phyloP scores from a whole-genome alignment of 352 stramenopile genomes.

The Phytopythium sindhum region DNA sequence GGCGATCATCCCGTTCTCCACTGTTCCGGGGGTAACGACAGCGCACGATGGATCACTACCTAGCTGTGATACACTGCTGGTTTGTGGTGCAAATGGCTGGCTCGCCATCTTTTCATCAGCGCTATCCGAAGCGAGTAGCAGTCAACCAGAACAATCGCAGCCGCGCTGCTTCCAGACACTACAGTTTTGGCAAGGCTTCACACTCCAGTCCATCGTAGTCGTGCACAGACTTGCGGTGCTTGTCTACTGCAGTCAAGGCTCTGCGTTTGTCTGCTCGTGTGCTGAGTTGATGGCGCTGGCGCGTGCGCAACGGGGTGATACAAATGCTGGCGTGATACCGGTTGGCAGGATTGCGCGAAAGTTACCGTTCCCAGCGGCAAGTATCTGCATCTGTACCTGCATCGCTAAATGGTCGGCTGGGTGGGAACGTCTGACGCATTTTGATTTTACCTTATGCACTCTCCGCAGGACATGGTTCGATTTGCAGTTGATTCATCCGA shows the following conservation, averaged over 20 bases:
- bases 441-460: not conserved
- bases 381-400: not conserved
- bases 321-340: not conserved
- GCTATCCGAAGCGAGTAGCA: not conserved
- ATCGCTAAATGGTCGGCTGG: not conserved
- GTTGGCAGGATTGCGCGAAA: constrained; percentile 8
- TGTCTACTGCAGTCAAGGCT: constrained; percentile 29
- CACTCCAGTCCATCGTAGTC: constrained; percentile 27
- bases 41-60: not conserved
- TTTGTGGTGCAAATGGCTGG: constrained; percentile 18
- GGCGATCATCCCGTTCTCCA: constrained; percentile 26
- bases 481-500: constrained; percentile 18
- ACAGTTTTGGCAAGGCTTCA: not conserved
- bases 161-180: not conserved
- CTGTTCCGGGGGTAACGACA: not conserved
- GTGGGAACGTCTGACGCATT: not conserved
- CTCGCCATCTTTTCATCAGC: constrained; percentile 1
- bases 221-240: constrained; percentile 22
- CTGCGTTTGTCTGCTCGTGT: constrained; percentile 19
- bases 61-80: constrained; percentile 18
- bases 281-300: constrained; percentile 3
- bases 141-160: not conserved
- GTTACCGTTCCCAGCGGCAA: constrained; percentile 29
- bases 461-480: constrained; percentile 24
- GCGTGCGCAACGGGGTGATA: not conserved